phyloP scores from a whole-genome alignment of 139 green algal species.

The Picochlorum sp. region DNA sequence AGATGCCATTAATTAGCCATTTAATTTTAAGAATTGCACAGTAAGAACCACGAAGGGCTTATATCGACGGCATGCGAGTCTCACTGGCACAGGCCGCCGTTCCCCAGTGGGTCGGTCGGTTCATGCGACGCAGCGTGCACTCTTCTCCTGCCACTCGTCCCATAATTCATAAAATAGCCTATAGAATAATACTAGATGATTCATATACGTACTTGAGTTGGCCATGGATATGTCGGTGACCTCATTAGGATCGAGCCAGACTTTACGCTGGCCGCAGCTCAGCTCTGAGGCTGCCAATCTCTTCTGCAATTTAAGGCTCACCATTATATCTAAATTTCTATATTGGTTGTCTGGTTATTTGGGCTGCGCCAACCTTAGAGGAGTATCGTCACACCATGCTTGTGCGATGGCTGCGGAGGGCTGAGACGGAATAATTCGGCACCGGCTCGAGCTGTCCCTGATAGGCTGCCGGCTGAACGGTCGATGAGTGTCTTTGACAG shows the following conservation, averaged over 20 bases:
- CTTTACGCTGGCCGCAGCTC: slow-evolving; percentile 83
- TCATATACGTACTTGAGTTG: slow-evolving; percentile 88
- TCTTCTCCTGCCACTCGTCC: not conserved
- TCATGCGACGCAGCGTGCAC: no score
- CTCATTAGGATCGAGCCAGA: slow-evolving; percentile 99
- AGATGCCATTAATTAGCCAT: not conserved
- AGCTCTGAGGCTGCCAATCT: slow-evolving; percentile 91
- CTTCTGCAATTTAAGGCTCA: slow-evolving; percentile 99
- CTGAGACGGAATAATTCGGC: not conserved
- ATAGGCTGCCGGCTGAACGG: not conserved
- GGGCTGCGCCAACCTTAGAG: no score
- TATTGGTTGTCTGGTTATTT: not conserved
- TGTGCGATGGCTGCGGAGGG: not conserved
- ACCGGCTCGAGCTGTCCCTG: no score
- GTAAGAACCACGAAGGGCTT: no score
- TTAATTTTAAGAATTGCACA: not conserved
- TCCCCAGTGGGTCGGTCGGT: no score
- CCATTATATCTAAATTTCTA: slow-evolving; percentile 57
- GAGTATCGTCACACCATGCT: no score
- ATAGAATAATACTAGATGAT: not conserved
- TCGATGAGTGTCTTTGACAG: not conserved
- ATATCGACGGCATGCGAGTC: no score
- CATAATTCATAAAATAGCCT: not conserved
- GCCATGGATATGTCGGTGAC: slow-evolving; percentile 99
- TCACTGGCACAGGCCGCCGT: no score